Evolutionary conservation across 768 basidiomycete species (phyloP), one percentile per base, ranked within the genome.

Genomic region (Krasilnikovozyma curviuscula): DNA sequence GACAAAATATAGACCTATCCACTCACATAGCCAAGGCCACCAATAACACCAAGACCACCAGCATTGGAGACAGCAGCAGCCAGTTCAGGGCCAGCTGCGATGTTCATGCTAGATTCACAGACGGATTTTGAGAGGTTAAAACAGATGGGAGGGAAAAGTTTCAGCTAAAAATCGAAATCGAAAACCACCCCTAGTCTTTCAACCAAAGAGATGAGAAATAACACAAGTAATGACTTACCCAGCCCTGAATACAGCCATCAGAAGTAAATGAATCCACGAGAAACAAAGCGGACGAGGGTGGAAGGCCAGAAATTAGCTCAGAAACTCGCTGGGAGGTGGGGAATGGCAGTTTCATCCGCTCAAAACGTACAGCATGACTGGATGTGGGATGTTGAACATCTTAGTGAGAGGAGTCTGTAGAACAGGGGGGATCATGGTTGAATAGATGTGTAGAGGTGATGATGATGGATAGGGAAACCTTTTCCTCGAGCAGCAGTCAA

Each of bases 1-100:
- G n/a, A n/a, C n/a, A n/a, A n/a, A n/a, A n/a, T n/a, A n/a, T 24
- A 33, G n/a, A 19, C 14, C 10, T 24, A 16, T 24, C 33, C 10
- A 13, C 31, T 2, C 7, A 4, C 43, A 49, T 59, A 61, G 16
- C 61, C 59, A 1, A 65, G 52, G 46, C 88, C 88, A 31, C 88
- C 88, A 52, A 95, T 84, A 44, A 91, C 84, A 54, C 88, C 88
- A 35, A 93, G 57, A 44, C 88, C 88, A 40, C 88, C 86, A 24
- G 85, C 88, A 58, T 91, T 93, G 37, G 83, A 84, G 49, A 91
- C 86, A 32, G 83, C 86, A 33, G 86, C 88, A 16, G 85, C 86
- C 23, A 88, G 67, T 63, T 71, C 79, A 10, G 83, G 81, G 6
- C 82, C 82, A 40, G 50, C 48, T 38, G 37, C 25, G 39, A 18